phyloP scores from a whole-genome alignment of 352 stramenopile genomes.

The Thalassiosira allenii region DNA sequence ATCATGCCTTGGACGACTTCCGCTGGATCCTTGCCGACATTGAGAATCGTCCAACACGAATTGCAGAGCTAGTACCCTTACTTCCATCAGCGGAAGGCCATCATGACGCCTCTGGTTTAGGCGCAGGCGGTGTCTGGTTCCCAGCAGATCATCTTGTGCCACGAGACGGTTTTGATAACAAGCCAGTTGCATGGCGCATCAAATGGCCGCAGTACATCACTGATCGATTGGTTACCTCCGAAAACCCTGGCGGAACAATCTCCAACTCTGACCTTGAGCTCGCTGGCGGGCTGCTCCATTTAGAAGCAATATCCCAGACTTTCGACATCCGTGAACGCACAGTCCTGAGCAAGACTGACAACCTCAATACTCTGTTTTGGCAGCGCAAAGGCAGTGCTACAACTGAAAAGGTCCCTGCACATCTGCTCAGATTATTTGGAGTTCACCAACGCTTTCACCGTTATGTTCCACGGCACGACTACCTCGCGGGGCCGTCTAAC shows the following conservation, averaged over 20 bases:
- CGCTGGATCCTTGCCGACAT: conserved; percentile 21
- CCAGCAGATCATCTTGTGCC: neutral
- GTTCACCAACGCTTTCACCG: conserved; percentile 32
- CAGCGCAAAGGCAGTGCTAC: conserved; percentile 25
- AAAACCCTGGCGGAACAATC: conserved; percentile 47
- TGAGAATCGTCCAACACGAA: conserved; percentile 25
- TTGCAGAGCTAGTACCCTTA: conserved; percentile 36
- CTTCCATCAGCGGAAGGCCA: conserved; percentile 13
- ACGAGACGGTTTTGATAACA: neutral
- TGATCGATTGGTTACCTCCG: conserved; percentile 11
- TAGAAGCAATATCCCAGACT: conserved; percentile 19
- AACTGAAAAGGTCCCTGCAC: neutral
- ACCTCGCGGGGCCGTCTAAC: conserved; percentile 24
- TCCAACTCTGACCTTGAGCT: conserved; percentile 54
- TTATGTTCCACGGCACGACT: conserved; percentile 27
- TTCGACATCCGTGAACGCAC: conserved; percentile 33
- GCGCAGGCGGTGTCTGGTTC: conserved; percentile 51
- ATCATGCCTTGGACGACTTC: conserved; percentile 42
- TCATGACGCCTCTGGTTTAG: conserved; percentile 41
- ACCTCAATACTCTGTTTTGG: conserved; percentile 25
- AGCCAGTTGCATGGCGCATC: conserved; percentile 34
- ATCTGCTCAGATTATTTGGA: conserved; percentile 23
- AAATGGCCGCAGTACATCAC: conserved; percentile 16
- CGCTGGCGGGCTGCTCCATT: conserved; percentile 32
- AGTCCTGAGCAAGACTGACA: conserved; percentile 23